phyloP scores from a whole-genome alignment of 768 basidiomycete genomes.

The Amanita fuliginea region DNA sequence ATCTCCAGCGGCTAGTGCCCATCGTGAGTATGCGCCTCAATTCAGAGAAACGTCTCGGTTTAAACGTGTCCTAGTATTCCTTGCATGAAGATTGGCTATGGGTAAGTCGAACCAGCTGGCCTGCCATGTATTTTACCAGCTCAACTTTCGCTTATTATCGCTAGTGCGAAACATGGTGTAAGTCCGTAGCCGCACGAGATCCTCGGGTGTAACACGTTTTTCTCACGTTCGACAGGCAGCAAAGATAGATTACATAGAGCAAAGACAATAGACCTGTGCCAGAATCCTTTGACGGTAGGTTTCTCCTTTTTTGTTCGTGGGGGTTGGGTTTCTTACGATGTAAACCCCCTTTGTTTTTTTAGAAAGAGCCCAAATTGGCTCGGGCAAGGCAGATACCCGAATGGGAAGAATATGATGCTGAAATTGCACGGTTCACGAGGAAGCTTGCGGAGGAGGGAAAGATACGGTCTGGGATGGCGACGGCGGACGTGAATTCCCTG shows the following conservation, averaged over 20 bases:
- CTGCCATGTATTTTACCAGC: background rate
- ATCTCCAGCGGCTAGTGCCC: conserved; percentile 83
- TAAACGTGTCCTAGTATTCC: conserved; percentile 46
- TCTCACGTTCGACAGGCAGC: conserved; percentile 38
- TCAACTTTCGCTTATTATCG: conserved; percentile 5
- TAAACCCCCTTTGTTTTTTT: conserved; percentile 5
- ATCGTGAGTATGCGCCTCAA: conserved; percentile 49
- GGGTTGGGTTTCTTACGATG: background rate
- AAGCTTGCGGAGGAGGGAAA: conserved; percentile 60
- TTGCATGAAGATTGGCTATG: conserved; percentile 93
- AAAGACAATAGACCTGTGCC: conserved; percentile 92
- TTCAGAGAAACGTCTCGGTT: conserved; percentile 1
- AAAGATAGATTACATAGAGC: conserved; percentile 73
- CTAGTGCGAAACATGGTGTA: conserved; percentile 98
- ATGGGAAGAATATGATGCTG: conserved; percentile 90
- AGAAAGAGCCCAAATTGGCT: conserved; percentile 96
- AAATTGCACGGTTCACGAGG: conserved; percentile 77
- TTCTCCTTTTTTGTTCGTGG: background rate
- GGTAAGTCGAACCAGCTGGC: conserved; percentile 32
- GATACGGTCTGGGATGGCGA: conserved; percentile 55
- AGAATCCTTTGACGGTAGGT: conserved; percentile 87
- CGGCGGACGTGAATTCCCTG: conserved; percentile 59
- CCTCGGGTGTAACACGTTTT: background rate
- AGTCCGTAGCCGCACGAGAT: conserved; percentile 14
- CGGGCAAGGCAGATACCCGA: conserved; percentile 94